Evolutionary conservation across 2,329 filamentous ascomycete species (phyloP).

Genomic region (Coniochaeta ligniaria): DNA sequence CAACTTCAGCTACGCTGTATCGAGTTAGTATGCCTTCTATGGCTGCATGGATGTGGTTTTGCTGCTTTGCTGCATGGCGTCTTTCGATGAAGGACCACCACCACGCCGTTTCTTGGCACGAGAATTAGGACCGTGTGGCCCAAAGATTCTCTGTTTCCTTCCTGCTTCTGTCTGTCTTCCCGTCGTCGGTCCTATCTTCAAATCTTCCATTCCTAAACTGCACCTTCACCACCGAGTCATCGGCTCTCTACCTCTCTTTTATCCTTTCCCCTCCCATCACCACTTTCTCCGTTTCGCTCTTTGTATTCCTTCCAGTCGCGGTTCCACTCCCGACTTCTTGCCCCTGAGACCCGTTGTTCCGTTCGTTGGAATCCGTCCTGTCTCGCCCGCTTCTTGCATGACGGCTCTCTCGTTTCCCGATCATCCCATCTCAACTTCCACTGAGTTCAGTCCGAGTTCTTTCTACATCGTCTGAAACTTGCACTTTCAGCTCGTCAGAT

Average conservation of each 20-base stretch:
- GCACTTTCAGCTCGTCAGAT: not conserved
- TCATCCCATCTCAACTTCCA: not conserved
- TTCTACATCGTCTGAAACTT: not conserved
- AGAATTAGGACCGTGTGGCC: conserved; percentile 2
- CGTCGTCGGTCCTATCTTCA: not conserved
- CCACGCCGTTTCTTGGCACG: conserved; percentile 1
- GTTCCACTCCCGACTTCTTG: not conserved
- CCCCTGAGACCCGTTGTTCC: not conserved
- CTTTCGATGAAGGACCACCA: conserved; percentile 2
- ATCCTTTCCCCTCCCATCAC: not conserved
- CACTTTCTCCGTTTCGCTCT: not conserved
- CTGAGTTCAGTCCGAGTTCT: not conserved
- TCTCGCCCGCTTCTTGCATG: not conserved
- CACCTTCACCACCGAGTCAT: not conserved
- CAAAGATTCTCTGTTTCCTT: conserved; percentile 3
- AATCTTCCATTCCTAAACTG: not conserved
- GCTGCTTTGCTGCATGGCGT: not conserved
- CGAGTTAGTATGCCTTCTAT: not conserved
- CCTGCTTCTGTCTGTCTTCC: not conserved
- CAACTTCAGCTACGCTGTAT: not conserved
- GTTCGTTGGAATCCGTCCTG: not conserved
- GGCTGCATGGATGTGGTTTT: not conserved
- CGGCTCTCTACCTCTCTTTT: not conserved
- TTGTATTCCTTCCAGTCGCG: not conserved
- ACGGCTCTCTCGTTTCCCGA: not conserved